Percentiles rank a stretch among this genome's conserved stretches.
These are phyloP conservation scores for Coemansia sp. DNA, from an alignment of 192 early-diverging fungal species.

Conservation along the genomic window DNA sequence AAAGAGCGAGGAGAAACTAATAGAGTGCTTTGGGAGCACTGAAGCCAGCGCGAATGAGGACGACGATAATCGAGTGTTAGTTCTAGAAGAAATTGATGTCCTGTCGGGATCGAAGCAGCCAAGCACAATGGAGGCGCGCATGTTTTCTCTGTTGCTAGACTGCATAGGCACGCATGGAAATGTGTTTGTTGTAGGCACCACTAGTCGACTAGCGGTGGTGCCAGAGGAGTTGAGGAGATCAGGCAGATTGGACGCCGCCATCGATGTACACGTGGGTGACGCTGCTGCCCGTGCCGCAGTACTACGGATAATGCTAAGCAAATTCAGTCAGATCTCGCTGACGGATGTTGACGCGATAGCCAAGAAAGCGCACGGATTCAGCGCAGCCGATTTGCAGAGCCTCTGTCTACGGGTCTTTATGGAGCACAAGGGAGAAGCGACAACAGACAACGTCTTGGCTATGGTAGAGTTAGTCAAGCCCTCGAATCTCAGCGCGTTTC, in stretches of 20 bases:
- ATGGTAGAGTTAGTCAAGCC: slow-evolving; percentile 12
- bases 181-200: slow-evolving; percentile 46
- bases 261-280: slow-evolving; percentile 36
- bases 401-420: slow-evolving; percentile 59
- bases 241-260: slow-evolving; percentile 27
- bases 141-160: slow-evolving; percentile 37
- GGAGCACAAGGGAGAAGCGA: slow-evolving; percentile 21
- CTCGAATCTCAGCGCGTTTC: slow-evolving; percentile 29
- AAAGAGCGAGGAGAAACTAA: slow-evolving; percentile 32
- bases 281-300: slow-evolving; percentile 26
- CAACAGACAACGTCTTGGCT: slow-evolving; percentile 28
- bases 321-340: slow-evolving; percentile 21
- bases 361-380: slow-evolving; percentile 61
- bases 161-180: slow-evolving; percentile 21
- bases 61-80: slow-evolving; percentile 16
- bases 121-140: slow-evolving; percentile 41
- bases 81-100: slow-evolving; percentile 50
- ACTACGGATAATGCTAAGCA: slow-evolving; percentile 37
- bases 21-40: slow-evolving; percentile 22
- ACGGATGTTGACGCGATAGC: slow-evolving; percentile 22
- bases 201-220: slow-evolving; percentile 20
- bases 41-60: background rate
- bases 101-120: slow-evolving; percentile 27
- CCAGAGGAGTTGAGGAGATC: slow-evolving; percentile 33
- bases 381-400: slow-evolving; percentile 74